A percentile compares a stretch with the other conserved stretches of the same genome.
Conservation (phyloP, 805 yeast species). For the Candida michaelii region DNA sequence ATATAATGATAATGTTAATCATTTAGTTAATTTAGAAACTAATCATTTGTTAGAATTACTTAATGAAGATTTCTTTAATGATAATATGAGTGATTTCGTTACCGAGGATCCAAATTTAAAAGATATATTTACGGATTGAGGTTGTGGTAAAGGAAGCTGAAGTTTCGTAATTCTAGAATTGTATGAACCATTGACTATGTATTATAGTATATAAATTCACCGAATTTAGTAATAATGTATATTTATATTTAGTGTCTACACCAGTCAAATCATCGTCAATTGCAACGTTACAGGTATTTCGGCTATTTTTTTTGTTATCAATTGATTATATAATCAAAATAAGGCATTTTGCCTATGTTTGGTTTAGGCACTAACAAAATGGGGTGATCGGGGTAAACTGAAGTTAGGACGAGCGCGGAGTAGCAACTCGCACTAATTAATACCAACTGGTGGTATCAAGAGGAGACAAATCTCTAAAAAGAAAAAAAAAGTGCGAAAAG, state of each 20-base stretch:
- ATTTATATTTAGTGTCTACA: too few species aligned
- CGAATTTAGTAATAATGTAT: too few species aligned
- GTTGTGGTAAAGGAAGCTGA: too few species aligned
- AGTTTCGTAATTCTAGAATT: too few species aligned
- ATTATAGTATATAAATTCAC: too few species aligned
- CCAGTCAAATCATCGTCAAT: too few species aligned
- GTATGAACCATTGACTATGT: too few species aligned
- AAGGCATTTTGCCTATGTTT: neutral
- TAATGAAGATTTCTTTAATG: constrained; percentile 2
- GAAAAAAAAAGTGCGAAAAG: neutral
- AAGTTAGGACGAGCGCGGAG: too few species aligned
- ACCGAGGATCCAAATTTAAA: constrained; percentile 5
- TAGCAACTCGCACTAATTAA: too few species aligned
- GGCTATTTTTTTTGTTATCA: neutral
- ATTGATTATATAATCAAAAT: neutral
- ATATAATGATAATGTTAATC: neutral
- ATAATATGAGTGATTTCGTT: constrained; percentile 7
- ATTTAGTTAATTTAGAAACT: neutral
- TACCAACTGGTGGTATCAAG: too few species aligned
- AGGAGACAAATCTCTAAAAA: neutral
- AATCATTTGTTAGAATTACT: constrained; percentile 3
- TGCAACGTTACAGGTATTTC: too few species aligned
- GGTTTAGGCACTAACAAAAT: neutral
- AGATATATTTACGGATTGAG: neutral
- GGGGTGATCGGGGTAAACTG: neutral